A percentile compares a stretch with the other conserved stretches of the same genome.
These are phyloP conservation scores for Lachnellula hyalina DNA, from an alignment of 2,329 filamentous ascomycete species.

Conservation along the genomic window DNA sequence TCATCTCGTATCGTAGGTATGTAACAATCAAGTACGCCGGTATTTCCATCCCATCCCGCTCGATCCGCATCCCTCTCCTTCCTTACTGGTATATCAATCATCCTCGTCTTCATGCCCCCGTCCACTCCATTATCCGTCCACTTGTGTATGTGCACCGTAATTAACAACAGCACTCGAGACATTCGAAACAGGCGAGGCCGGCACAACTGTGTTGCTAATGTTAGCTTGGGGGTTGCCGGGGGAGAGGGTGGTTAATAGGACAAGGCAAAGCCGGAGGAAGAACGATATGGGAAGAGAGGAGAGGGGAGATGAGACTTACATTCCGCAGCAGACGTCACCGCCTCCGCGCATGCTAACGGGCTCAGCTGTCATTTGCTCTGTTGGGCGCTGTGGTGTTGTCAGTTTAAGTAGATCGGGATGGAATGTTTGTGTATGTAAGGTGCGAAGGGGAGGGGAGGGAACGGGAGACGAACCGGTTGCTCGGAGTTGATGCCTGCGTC, in stretches of 20 bases:
- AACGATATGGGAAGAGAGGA: neutral
- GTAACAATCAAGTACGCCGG: too few relatives aligned
- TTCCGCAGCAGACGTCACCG: constrained; percentile 24
- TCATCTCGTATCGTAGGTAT: too few relatives aligned
- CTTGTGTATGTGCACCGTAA: neutral
- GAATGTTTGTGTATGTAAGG: constrained; percentile 33
- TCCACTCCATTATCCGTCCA: neutral
- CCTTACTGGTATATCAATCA: too few relatives aligned
- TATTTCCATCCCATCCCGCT: too few relatives aligned
- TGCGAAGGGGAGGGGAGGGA: constrained; percentile 16
- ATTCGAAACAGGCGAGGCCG: constrained; percentile 28
- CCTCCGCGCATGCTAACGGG: constrained; percentile 27
- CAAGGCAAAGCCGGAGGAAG: neutral
- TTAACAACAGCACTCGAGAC: constrained; percentile 29
- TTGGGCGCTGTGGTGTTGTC: constrained; percentile 11
- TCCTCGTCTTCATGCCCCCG: too few relatives aligned
- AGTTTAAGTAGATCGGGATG: too few relatives aligned
- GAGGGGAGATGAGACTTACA: constrained; percentile 18
- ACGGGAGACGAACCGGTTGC: constrained; percentile 22
- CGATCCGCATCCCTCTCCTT: too few relatives aligned
- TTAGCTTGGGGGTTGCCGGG: neutral
- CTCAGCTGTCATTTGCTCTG: constrained; percentile 28
- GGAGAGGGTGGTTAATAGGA: neutral
- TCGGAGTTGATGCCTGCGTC: constrained; percentile 14
- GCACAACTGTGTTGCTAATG: constrained; percentile 19